Evolutionary conservation across 225 moss, liverwort and hornwort species (phyloP), one percentile per base, ranked within the genome.

Genomic region (Polytrichum commune): DNA sequence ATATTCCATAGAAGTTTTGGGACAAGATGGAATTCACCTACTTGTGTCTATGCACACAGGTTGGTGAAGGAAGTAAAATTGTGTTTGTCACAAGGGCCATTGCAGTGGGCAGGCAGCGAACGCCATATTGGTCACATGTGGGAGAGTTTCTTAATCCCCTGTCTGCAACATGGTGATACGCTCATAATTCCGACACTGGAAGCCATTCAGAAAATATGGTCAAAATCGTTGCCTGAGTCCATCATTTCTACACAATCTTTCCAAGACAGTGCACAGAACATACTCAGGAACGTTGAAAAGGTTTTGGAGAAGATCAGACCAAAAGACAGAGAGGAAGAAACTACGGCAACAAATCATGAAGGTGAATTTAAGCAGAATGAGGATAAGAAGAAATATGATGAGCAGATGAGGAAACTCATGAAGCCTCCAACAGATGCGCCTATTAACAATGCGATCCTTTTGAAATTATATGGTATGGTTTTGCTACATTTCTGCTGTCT

Each of bases 121-220:
- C 73, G 71, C 32, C 82, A 88, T 27, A 63, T 85, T 62, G 88
- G 88, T 33, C 75, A 85, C 60, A 75, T 88, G 77, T 82, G 84
- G 88, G 88, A 80, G 65, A 65, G 79, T 61, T 76, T 85, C 27
- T 73, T 85, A 53, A 72, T 88, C 65, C 84, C 84, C 65, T 84
- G 88, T 72, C 77, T 88, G 76, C 77, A 88, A 73, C 77, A 82
- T 65, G 74, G 65, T 27, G 77, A 82, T 26, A 29, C 66, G n/a
- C 73, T 88, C 27, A 33, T 88, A 18, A 57, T 26, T 26, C 80
- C 66, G 16, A 74, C 82, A 75, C 72, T 88, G 9, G 64, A 85
- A 18, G 78, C 76, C 27, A 63, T 85, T 57, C 75, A 82, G 65
- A 73, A 79, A 29, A 80, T 85, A 67, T 85, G 84, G 84, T 85